Conservation (phyloP, 345 rosid species). For the Theobroma cacao region DNA sequence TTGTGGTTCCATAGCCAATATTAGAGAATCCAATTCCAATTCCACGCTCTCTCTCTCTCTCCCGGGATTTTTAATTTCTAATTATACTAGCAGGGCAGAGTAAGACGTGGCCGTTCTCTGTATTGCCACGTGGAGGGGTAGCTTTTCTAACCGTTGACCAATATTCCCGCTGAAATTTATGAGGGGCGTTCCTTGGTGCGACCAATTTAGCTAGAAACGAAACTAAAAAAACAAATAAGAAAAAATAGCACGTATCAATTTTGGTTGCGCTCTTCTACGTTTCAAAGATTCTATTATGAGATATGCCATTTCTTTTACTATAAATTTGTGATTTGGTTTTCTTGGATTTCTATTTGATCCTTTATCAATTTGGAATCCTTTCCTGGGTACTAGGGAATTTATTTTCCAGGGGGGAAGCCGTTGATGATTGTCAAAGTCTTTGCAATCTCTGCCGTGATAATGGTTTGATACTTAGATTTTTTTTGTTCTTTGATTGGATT, state of each 20-base stretch:
- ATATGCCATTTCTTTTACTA: background rate
- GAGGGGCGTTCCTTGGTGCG: constrained; percentile 8
- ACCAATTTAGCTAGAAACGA: background rate
- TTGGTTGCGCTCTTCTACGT: background rate
- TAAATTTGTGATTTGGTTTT: background rate
- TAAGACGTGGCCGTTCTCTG: background rate
- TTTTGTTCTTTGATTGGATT: background rate
- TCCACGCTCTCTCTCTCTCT: constrained; percentile 15
- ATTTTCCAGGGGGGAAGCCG: background rate
- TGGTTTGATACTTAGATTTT: background rate
- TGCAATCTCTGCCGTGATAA: background rate
- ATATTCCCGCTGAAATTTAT: constrained; percentile 15
- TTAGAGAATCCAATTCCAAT: constrained; percentile 43
- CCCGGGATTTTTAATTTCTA: background rate
- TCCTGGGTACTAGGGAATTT: too few species aligned
- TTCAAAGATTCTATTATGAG: background rate
- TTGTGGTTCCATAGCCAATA: constrained; percentile 22
- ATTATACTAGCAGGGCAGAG: background rate
- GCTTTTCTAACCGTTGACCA: background rate
- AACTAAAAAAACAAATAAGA: too few species aligned
- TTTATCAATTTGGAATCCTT: background rate
- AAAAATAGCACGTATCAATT: background rate
- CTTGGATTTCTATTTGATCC: background rate
- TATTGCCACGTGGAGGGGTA: background rate
- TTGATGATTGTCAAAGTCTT: background rate